Evolutionary conservation across 371 early-diverging fungal species (phyloP).

Genomic region (Lichtheimia ornata): DNA sequence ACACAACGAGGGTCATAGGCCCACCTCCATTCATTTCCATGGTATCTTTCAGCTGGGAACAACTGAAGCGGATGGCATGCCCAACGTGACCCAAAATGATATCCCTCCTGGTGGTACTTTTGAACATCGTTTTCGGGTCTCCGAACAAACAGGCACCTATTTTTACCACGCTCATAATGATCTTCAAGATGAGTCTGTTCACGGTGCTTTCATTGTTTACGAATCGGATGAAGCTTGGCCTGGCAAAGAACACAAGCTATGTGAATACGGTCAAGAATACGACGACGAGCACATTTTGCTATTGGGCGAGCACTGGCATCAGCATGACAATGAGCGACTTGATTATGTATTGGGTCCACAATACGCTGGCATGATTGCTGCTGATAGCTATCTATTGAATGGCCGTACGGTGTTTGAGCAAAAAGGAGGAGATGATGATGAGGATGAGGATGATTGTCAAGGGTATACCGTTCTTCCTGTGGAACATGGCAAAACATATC

Average conservation of each 20-base stretch:
- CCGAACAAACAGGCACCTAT: conserved; percentile 44
- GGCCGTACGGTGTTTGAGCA: conserved; percentile 34
- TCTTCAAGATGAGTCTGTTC: conserved; percentile 35
- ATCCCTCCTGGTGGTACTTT: conserved; percentile 33
- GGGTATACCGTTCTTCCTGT: conserved; percentile 38
- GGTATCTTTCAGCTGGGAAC: conserved; percentile 45
- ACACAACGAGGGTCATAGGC: conserved; percentile 23
- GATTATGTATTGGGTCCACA: conserved; percentile 23
- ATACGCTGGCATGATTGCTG: conserved; percentile 28
- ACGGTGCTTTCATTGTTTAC: conserved; percentile 49
- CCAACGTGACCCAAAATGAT: conserved; percentile 40
- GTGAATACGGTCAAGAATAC: conserved; percentile 39
- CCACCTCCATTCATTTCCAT: conserved; percentile 37
- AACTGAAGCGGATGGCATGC: conserved; percentile 42
- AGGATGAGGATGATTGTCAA: conserved; percentile 15
- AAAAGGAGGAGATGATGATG: no score
- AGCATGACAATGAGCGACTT: conserved; percentile 16
- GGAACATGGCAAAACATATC: conserved; percentile 35
- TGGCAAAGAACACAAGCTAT: conserved; percentile 1
- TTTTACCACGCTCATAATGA: conserved; percentile 51
- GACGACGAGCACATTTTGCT: conserved; percentile 45
- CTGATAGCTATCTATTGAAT: conserved; percentile 46
- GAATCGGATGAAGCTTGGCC: conserved; percentile 35
- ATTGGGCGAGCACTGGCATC: conserved; percentile 52
- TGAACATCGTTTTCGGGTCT: conserved; percentile 31